Evolutionary conservation across 139 green algal species (phyloP), one percentile per base, ranked within the genome.

Genomic region (Picochlorum sp.): DNA sequence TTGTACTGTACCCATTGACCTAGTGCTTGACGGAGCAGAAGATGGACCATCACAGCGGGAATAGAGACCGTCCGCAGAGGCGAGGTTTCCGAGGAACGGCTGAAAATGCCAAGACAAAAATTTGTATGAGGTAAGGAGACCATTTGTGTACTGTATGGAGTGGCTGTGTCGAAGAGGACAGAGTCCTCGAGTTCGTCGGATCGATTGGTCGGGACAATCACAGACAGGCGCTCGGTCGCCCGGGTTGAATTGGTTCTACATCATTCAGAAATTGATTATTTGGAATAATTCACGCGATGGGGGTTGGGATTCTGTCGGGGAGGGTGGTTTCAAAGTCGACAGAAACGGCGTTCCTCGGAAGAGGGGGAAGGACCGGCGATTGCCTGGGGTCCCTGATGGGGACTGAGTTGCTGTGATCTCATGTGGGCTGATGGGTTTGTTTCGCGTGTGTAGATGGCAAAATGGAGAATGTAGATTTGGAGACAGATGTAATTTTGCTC

Each of bases 401-500:
- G 34, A 21, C n/a, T 30, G n/a, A 10, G 52, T 60, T 20, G 41
- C 5, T 20, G 20, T 3, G 47, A 24, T 11, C 26, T 18, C 26
- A 44, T 34, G 9, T 11, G 16, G 21, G 31, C 41, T 45, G 15
- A 58, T 67, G 20, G 5, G 6, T 13, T 63, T 28, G 10, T 45
- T 23, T 15, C 11, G 28, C 28, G 21, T n/a, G 7, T 64, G 50
- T 76, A 92, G 87, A 63, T 94, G 87, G 87, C 58, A 84, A 47
- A 69, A 80, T n/a, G 88, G 88, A 14, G 75, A 92, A 41, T 97
- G 91, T 68, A 74, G 88, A 1, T 97, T 96, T 69, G 91, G 88
- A 28, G 85, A 92, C 52, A 66, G 86, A 37, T 97, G 91, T 77
- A 95, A 97, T 68, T 97, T 97, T 76, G 91, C 91, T 2, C 91